Percentiles rank a stretch among this genome's conserved stretches.
Conservation (phyloP, 306 rosid genomes). For the Casuarina glauca region DNA sequence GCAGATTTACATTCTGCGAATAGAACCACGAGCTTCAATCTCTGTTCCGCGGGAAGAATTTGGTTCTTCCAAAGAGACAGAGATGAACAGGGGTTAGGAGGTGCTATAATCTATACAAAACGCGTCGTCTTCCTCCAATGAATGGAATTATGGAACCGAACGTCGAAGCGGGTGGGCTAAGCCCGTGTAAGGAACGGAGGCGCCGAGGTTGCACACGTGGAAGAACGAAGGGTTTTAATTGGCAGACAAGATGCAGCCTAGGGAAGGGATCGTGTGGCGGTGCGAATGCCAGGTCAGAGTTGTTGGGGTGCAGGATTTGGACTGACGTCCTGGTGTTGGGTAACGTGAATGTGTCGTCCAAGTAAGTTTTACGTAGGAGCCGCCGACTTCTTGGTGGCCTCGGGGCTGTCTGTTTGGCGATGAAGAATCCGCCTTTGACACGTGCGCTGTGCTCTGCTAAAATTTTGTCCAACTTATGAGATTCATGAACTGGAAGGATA, state of each 20-base stretch:
- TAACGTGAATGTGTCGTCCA: too few relatives aligned
- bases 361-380: too few relatives aligned
- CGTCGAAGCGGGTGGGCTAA: not conserved
- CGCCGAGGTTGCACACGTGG: not conserved
- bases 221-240: not conserved
- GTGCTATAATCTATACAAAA: not conserved
- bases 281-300: constrained; percentile 25
- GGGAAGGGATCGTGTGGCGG: not conserved
- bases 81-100: not conserved
- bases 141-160: not conserved
- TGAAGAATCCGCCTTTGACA: too few relatives aligned
- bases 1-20: not conserved
- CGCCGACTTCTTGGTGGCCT: too few relatives aligned
- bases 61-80: not conserved
- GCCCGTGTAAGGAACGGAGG: not conserved
- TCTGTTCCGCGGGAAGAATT: not conserved
- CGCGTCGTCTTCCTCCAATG: not conserved
- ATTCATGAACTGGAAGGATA: too few relatives aligned
- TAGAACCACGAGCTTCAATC: constrained; percentile 21
- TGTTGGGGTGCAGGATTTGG: constrained; percentile 12
- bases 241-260: constrained; percentile 3
- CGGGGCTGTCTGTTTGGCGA: too few relatives aligned
- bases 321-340: not conserved
- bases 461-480: too few relatives aligned
- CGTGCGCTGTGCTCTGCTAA: too few relatives aligned